phyloP scores from a whole-genome alignment of 73 alveolate species.

The Paramecium bursaria region DNA sequence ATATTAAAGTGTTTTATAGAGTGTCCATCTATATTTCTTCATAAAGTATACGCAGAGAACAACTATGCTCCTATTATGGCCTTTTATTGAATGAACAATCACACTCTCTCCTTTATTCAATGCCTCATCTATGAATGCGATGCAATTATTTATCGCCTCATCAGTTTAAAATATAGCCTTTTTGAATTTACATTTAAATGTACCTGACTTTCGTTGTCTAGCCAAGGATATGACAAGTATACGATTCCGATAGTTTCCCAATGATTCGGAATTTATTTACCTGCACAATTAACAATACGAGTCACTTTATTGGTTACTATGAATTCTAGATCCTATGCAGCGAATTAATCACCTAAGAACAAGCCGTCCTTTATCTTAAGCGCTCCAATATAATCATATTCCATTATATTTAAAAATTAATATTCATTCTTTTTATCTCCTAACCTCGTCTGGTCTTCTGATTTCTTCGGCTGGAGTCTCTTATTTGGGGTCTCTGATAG shows the following conservation, averaged over 20 bases:
- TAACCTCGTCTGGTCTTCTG: slow-evolving; percentile 45
- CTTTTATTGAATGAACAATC: slow-evolving; percentile 79
- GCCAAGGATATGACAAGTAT: slow-evolving; percentile 89
- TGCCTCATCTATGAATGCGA: slow-evolving; percentile 80
- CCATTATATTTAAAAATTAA: no score
- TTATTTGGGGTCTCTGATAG: slow-evolving; percentile 23
- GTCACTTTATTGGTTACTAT: slow-evolving; percentile 92
- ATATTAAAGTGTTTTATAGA: slow-evolving; percentile 79
- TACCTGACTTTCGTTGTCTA: slow-evolving; percentile 83
- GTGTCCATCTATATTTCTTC: slow-evolving; percentile 82
- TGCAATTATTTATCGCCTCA: slow-evolving; percentile 67
- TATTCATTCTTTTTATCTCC: no score
- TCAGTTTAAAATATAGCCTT: slow-evolving; percentile 59
- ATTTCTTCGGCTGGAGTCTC: slow-evolving; percentile 13
- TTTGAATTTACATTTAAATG: slow-evolving; percentile 8
- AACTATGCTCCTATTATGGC: slow-evolving; percentile 71
- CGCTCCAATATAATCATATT: slow-evolving; percentile 80
- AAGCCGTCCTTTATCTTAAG: slow-evolving; percentile 81
- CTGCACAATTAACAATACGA: slow-evolving; percentile 93
- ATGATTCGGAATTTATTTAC: slow-evolving; percentile 89
- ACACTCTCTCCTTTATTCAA: slow-evolving; percentile 77
- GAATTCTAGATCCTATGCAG: slow-evolving; percentile 91
- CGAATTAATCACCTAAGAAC: slow-evolving; percentile 80
- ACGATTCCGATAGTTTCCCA: slow-evolving; percentile 94
- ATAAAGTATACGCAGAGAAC: slow-evolving; percentile 71